phyloP scores from a whole-genome alignment of 2,329 filamentous ascomycete species.

The Allantophomopsis cytisporea region DNA sequence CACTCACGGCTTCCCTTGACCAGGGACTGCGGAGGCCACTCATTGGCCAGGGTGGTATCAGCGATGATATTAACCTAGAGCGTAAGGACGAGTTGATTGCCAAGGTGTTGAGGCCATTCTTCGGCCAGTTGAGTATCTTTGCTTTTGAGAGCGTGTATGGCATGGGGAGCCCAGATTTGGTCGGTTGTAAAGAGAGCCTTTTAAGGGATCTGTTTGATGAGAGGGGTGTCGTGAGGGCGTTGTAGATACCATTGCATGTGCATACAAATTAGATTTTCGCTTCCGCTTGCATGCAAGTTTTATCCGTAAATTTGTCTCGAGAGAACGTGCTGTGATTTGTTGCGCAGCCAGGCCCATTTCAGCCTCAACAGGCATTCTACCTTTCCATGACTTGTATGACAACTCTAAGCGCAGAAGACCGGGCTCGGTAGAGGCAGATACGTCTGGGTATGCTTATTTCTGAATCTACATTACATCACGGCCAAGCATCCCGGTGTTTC shows the following conservation, averaged over 20 bases:
- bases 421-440: too few species aligned
- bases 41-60: conserved; percentile 29
- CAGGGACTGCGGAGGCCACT: conserved; percentile 21
- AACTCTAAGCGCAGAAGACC: too few species aligned
- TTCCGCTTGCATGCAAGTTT: too few species aligned
- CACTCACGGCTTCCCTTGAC: conserved; percentile 7
- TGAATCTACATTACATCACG: too few species aligned
- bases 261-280: too few species aligned
- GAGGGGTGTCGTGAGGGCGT: conserved; percentile 47
- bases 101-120: conserved; percentile 74
- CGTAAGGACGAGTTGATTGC: conserved; percentile 57
- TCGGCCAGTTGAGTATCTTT: conserved; percentile 82
- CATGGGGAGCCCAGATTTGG: conserved; percentile 57
- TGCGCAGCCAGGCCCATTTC: too few species aligned
- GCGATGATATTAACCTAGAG: conserved; percentile 41
- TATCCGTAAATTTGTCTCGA: too few species aligned
- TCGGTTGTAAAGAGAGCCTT: conserved; percentile 47
- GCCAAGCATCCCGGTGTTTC: too few species aligned
- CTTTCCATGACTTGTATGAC: too few species aligned
- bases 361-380: too few species aligned
- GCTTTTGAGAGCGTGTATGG: conserved; percentile 88
- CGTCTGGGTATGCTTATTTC: too few species aligned
- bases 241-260: conserved; percentile 6
- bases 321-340: too few species aligned
- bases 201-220: conserved; percentile 72